Conservation (phyloP, 2,329 filamentous ascomycete species). For the Trichoderma koningii region DNA sequence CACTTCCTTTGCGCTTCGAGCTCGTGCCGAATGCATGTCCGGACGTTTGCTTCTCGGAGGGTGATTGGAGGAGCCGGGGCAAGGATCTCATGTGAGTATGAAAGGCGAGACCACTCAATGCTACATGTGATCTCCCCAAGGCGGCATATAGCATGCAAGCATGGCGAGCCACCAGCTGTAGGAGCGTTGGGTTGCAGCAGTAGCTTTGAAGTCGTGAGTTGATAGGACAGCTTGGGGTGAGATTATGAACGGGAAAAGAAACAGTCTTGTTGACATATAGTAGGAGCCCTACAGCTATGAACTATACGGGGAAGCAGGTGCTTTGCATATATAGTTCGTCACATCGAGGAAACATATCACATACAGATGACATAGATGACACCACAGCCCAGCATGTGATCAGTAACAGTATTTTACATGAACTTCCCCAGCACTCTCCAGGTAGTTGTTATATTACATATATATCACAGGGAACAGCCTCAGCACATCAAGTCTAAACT, state of each 20-base stretch:
- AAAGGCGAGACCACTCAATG: not conserved
- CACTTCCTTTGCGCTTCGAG: not conserved
- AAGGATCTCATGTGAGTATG: not conserved
- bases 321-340: not conserved
- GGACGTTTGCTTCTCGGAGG: not conserved
- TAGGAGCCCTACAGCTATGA: not conserved
- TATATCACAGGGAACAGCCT: not conserved
- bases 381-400: too few species aligned
- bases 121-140: not conserved
- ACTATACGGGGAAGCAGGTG: not conserved
- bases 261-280: not conserved
- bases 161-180: not conserved
- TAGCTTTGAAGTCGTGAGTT: not conserved
- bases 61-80: not conserved
- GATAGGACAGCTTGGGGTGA: not conserved
- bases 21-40: not conserved
- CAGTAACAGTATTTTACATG: too few species aligned
- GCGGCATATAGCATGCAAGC: not conserved
- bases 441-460: not conserved
- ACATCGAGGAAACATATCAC: too few species aligned
- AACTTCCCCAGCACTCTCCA: too few species aligned
- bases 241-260: constrained; percentile 6
- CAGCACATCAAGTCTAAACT: not conserved
- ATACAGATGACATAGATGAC: too few species aligned
- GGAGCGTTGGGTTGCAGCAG: not conserved